phyloP scores from a whole-genome alignment of 164 flowering plant species.

The Hamamelis virginiana region DNA sequence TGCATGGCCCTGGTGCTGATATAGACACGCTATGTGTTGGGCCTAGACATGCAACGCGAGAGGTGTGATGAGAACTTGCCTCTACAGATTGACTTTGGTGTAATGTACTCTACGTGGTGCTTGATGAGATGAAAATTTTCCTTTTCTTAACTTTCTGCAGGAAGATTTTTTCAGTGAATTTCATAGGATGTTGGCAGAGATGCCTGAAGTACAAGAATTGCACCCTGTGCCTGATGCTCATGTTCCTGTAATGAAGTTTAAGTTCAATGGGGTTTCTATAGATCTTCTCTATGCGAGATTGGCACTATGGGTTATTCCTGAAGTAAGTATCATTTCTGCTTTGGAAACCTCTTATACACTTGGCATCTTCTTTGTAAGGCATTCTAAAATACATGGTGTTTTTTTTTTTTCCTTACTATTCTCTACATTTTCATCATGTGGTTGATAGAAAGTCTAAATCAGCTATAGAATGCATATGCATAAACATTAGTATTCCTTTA shows the following conservation, averaged over 20 bases:
- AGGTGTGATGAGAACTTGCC: slow-evolving; percentile 42
- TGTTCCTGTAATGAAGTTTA: slow-evolving; percentile 88
- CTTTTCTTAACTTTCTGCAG: slow-evolving; percentile 31
- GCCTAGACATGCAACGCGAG: slow-evolving; percentile 80
- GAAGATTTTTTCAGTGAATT: slow-evolving; percentile 87
- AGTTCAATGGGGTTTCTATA: slow-evolving; percentile 78
- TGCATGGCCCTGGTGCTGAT: slow-evolving; percentile 98
- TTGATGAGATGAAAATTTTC: neutral
- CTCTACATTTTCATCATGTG: slow-evolving; percentile 11
- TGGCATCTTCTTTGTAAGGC: neutral
- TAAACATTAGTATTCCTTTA: too few species aligned
- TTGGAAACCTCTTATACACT: neutral
- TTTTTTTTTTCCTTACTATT: too few species aligned
- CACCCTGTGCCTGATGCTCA: slow-evolving; percentile 92
- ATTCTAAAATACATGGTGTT: too few species aligned
- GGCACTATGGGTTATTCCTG: slow-evolving; percentile 82
- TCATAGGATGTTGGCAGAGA: slow-evolving; percentile 68
- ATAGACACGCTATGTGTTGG: slow-evolving; percentile 93
- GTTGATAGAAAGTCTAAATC: slow-evolving; percentile 19
- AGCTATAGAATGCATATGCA: too few species aligned
- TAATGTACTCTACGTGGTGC: neutral
- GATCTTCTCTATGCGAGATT: slow-evolving; percentile 86
- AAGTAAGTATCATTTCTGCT: slow-evolving; percentile 47
- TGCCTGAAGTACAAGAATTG: slow-evolving; percentile 83
- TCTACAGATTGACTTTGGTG: neutral